A percentile compares a stretch with the other conserved stretches of the same genome.
phyloP scores from a whole-genome alignment of 202 grass and related monocot genomes.

The Panicum hallii region DNA sequence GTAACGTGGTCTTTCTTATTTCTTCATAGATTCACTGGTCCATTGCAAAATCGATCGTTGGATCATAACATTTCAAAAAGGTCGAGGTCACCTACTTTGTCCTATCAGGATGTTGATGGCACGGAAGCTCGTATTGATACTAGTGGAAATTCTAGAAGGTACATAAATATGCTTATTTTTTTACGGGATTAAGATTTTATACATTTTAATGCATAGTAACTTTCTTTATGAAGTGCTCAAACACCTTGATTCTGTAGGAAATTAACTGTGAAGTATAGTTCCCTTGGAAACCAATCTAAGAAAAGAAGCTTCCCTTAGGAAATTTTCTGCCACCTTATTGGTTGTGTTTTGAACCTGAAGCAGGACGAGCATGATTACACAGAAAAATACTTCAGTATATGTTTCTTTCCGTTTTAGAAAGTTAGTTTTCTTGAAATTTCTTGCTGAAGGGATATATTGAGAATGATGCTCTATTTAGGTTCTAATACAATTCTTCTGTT shows the following conservation, averaged over 20 bases:
- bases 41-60: conserved; percentile 51
- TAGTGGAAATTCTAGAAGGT: conserved; percentile 57
- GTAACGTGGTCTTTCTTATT: conserved; percentile 37
- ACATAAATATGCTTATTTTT: conserved; percentile 35
- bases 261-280: background rate
- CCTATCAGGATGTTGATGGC: conserved; percentile 59
- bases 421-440: background rate
- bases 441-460: conserved; percentile 31
- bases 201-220: conserved; percentile 4
- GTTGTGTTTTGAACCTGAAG: conserved; percentile 20
- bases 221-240: conserved; percentile 16
- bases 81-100: conserved; percentile 61
- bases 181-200: conserved; percentile 17
- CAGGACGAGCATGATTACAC: conserved; percentile 13
- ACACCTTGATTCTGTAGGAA: conserved; percentile 22
- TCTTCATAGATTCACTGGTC: conserved; percentile 42
- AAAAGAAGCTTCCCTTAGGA: conserved; percentile 3
- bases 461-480: conserved; percentile 35
- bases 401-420: background rate
- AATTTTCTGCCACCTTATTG: conserved; percentile 25
- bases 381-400: background rate
- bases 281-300: background rate
- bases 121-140: conserved; percentile 33
- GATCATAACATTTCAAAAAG: conserved; percentile 62
- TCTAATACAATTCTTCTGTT: background rate